These are phyloP conservation scores for Colletotrichum sidae DNA, from an alignment of 2,329 filamentous ascomycete genomes.

Conservation along the genomic window DNA sequence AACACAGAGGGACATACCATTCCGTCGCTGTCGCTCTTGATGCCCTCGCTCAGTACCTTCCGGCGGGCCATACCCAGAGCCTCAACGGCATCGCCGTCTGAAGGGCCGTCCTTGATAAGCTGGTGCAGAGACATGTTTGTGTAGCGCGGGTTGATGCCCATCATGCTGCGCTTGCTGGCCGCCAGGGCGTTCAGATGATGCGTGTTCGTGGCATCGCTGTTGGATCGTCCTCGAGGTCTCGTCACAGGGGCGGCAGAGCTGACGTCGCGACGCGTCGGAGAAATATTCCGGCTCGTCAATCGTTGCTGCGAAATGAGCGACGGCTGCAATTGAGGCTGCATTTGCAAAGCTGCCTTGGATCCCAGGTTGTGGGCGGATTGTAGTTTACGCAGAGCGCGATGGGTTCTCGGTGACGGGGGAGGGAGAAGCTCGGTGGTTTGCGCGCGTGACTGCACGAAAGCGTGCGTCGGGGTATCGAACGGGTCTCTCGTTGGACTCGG, in stretches of 20 bases:
- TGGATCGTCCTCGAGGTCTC: constrained; percentile 70
- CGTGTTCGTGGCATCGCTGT: constrained; percentile 73
- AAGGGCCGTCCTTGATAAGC: constrained; percentile 83
- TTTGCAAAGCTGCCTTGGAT: constrained; percentile 59
- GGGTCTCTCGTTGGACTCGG: constrained; percentile 46
- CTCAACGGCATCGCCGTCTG: constrained; percentile 73
- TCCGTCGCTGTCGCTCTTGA: constrained; percentile 82
- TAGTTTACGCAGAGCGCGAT: constrained; percentile 77
- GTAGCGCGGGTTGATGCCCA: constrained; percentile 54
- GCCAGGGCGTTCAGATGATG: constrained; percentile 52
- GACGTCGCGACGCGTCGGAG: constrained; percentile 36
- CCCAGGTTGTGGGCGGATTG: constrained; percentile 80
- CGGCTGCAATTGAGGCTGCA: constrained; percentile 43
- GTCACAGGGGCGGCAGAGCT: constrained; percentile 37
- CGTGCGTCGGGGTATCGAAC: constrained; percentile 41
- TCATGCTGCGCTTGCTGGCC: constrained; percentile 48
- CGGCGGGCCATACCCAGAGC: constrained; percentile 75
- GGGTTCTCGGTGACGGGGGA: constrained; percentile 72
- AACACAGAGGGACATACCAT: constrained; percentile 65
- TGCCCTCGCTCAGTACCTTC: constrained; percentile 80
- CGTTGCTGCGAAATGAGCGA: constrained; percentile 74
- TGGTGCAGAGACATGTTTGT: constrained; percentile 75
- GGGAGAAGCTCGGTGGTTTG: constrained; percentile 60
- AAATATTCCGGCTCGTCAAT: constrained; percentile 54
- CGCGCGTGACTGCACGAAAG: constrained; percentile 35